Evolutionary conservation across 192 early-diverging fungal species (phyloP).

Genomic region (Coemansia sp.): DNA sequence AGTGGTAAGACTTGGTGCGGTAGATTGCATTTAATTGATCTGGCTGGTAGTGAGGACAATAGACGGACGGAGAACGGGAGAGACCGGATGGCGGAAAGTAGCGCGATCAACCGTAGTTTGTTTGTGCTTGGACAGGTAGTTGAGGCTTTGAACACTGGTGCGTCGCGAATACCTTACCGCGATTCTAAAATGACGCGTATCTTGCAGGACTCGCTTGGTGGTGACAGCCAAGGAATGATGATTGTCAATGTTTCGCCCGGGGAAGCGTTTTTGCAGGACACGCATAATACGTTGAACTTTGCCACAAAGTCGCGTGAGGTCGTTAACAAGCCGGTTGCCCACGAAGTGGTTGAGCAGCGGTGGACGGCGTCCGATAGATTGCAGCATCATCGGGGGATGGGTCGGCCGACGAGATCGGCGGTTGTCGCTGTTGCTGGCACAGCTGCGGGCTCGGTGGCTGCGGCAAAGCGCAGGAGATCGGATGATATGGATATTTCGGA

Average conservation of each 20-base stretch:
- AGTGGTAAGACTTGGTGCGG: slow-evolving; percentile 47
- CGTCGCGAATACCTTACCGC: slow-evolving; percentile 58
- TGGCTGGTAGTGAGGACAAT: slow-evolving; percentile 71
- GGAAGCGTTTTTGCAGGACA: slow-evolving; percentile 51
- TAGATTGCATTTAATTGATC: slow-evolving; percentile 62
- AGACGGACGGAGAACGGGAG: slow-evolving; percentile 61
- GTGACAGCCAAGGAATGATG: slow-evolving; percentile 63
- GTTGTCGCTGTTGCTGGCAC: neutral
- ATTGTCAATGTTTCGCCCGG: slow-evolving; percentile 67
- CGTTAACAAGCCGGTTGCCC: slow-evolving; percentile 57
- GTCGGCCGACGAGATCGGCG: slow-evolving; percentile 7
- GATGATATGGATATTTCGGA: slow-evolving; percentile 12
- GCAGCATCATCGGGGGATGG: slow-evolving; percentile 40
- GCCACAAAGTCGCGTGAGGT: slow-evolving; percentile 63
- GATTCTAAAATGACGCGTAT: slow-evolving; percentile 72
- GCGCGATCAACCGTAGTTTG: slow-evolving; percentile 65
- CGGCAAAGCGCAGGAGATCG: slow-evolving; percentile 37
- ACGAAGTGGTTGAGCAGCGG: slow-evolving; percentile 45
- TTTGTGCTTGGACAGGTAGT: slow-evolving; percentile 69
- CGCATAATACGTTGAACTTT: slow-evolving; percentile 67
- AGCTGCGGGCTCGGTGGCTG: neutral
- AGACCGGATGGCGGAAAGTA: slow-evolving; percentile 63
- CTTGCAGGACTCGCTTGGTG: slow-evolving; percentile 66
- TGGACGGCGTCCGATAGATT: slow-evolving; percentile 36
- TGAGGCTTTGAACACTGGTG: slow-evolving; percentile 61